Conservation (phyloP, 1,284 basidiomycete genomes). For the Puccinia horiana region DNA sequence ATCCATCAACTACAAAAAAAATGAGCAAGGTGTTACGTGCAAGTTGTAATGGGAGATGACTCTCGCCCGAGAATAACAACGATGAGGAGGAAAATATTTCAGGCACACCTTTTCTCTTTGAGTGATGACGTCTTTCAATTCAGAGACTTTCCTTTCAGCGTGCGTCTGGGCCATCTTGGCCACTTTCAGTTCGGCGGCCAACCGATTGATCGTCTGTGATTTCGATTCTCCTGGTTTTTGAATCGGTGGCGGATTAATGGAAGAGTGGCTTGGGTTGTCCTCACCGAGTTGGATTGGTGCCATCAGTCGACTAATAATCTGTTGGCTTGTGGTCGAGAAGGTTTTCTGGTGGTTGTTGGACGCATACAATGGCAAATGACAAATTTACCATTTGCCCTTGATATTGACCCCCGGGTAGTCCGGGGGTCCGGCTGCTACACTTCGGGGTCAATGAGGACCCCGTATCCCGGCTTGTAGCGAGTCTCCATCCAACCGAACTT, state of each 20-base stretch:
- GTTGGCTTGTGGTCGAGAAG: neutral
- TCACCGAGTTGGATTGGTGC: slow-evolving; percentile 9
- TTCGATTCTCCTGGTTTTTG: slow-evolving; percentile 42
- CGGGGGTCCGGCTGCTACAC: no score
- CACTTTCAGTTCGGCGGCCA: slow-evolving; percentile 44
- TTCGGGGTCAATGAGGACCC: no score
- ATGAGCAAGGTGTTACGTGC: neutral
- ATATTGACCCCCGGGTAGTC: no score
- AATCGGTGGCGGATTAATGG: slow-evolving; percentile 2
- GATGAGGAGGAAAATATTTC: neutral
- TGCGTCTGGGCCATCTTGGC: slow-evolving; percentile 43
- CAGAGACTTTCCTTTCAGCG: slow-evolving; percentile 31
- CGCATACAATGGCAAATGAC: no score
- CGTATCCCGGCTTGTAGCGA: no score
- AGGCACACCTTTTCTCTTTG: slow-evolving; percentile 16
- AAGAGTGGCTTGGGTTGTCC: neutral
- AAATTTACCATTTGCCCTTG: no score
- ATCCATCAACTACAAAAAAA: slow-evolving; percentile 22
- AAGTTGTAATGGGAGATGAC: no score
- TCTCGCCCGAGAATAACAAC: neutral
- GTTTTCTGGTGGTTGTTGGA: neutral
- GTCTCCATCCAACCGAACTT: no score
- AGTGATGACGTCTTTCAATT: slow-evolving; percentile 34
- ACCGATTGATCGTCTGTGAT: slow-evolving; percentile 36
- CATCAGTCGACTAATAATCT: neutral